Conservation (phyloP, 2,329 filamentous ascomycete species). For the Calonectria hongkongensis region DNA sequence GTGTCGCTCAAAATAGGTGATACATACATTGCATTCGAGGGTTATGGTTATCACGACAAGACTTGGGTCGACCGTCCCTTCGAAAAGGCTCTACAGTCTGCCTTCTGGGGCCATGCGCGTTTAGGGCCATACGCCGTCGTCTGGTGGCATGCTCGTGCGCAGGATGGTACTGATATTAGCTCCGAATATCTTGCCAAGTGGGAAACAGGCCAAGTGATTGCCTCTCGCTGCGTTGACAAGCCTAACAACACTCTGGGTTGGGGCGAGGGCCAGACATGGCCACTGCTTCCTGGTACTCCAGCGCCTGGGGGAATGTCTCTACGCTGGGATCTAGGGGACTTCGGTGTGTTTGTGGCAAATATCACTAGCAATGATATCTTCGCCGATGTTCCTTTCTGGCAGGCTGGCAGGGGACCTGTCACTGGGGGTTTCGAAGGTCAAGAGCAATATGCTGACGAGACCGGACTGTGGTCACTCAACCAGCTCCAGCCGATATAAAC, state of each 20-base stretch:
- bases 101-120: constrained; percentile 12
- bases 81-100: background rate
- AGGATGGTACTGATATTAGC: background rate
- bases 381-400: constrained; percentile 6
- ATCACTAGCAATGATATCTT: background rate
- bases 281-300: background rate
- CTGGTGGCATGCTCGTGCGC: background rate
- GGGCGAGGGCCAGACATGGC: constrained; percentile 11
- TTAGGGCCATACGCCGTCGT: background rate
- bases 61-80: background rate
- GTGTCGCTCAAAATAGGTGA: background rate
- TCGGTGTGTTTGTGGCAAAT: constrained; percentile 3
- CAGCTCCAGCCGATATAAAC: background rate
- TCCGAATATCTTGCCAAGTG: background rate
- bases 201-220: background rate
- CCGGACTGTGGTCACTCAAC: background rate
- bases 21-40: background rate
- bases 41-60: constrained; percentile 9
- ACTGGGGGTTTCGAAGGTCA: constrained; percentile 2
- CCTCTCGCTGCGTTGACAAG: constrained; percentile 12
- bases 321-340: background rate
- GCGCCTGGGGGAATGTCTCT: background rate
- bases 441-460: background rate
- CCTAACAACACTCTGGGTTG: background rate
- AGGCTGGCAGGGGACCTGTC: background rate